Conservation (phyloP, 1,139 yeast genomes). For the Kodamaea sp. region DNA sequence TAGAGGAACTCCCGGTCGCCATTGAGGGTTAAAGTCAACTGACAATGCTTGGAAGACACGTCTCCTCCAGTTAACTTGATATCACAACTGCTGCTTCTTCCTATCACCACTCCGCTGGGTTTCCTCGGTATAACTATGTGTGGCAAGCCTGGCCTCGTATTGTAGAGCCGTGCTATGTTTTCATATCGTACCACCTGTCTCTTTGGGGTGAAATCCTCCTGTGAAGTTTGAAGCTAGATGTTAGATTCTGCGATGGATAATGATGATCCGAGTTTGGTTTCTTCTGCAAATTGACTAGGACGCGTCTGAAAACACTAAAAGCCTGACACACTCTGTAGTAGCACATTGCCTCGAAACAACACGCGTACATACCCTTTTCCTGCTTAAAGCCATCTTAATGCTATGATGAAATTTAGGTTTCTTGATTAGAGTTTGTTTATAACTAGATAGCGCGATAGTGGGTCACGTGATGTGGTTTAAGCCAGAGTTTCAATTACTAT, state of each 20-base stretch:
- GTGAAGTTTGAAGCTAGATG: constrained; percentile 2
- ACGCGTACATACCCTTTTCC: constrained; percentile 1
- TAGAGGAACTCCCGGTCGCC: constrained; percentile 45
- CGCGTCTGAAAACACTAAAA: background rate
- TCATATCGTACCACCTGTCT: constrained; percentile 22
- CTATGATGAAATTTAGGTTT: no score
- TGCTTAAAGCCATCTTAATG: constrained; percentile 3
- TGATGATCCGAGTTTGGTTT: no score
- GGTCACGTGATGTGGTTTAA: no score
- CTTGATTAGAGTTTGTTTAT: no score
- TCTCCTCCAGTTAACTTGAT: constrained; percentile 56
- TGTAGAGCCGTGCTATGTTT: constrained; percentile 32
- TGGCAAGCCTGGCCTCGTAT: constrained; percentile 28
- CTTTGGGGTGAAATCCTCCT: constrained; percentile 14
- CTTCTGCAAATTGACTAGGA: no score
- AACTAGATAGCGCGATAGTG: no score
- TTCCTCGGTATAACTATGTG: constrained; percentile 38
- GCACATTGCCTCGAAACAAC: no score
- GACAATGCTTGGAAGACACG: constrained; percentile 68
- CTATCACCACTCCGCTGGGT: constrained; percentile 42
- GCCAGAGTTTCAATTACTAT: no score
- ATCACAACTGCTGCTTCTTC: constrained; percentile 67
- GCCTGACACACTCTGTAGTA: background rate
- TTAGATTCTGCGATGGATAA: no score
- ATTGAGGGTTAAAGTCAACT: constrained; percentile 41